Evolutionary conservation across 2,329 filamentous ascomycete species (phyloP).

Genomic region (Pleomassaria siparia): DNA sequence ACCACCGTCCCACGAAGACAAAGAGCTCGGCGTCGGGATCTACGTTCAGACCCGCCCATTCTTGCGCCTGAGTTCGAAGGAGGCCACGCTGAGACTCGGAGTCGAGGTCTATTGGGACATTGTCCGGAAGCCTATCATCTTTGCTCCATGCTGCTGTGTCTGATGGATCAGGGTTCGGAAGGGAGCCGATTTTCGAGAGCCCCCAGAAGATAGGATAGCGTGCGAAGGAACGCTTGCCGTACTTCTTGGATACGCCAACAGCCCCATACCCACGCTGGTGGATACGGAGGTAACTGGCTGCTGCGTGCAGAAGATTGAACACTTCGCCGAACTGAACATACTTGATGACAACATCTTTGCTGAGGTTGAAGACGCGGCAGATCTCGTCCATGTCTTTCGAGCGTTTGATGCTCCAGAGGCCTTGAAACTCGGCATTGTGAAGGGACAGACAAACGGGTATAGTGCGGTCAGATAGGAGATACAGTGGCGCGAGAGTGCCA

Average conservation of each 20-base stretch:
- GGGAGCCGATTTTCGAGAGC: slow-evolving; percentile 58
- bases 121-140: slow-evolving; percentile 52
- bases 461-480: slow-evolving; percentile 64
- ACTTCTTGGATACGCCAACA: slow-evolving; percentile 69
- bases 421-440: slow-evolving; percentile 71
- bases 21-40: slow-evolving; percentile 63
- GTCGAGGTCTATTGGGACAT: slow-evolving; percentile 55
- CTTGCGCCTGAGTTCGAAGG: slow-evolving; percentile 63
- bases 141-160: slow-evolving; percentile 64
- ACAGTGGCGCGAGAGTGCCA: slow-evolving; percentile 63
- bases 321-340: slow-evolving; percentile 70
- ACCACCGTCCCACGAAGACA: slow-evolving; percentile 70
- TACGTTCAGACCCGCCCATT: slow-evolving; percentile 66
- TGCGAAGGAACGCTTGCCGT: slow-evolving; percentile 66
- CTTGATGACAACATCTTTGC: slow-evolving; percentile 56
- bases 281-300: slow-evolving; percentile 64
- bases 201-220: slow-evolving; percentile 72
- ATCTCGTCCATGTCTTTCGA: slow-evolving; percentile 64
- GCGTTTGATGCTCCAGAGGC: slow-evolving; percentile 67
- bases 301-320: slow-evolving; percentile 69
- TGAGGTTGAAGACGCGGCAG: slow-evolving; percentile 65
- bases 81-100: slow-evolving; percentile 57
- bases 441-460: slow-evolving; percentile 66
- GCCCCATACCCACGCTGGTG: slow-evolving; percentile 69
- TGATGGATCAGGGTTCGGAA: slow-evolving; percentile 67